Conservation (phyloP, 2,329 filamentous ascomycete species). For the Penicillium polonicum region DNA sequence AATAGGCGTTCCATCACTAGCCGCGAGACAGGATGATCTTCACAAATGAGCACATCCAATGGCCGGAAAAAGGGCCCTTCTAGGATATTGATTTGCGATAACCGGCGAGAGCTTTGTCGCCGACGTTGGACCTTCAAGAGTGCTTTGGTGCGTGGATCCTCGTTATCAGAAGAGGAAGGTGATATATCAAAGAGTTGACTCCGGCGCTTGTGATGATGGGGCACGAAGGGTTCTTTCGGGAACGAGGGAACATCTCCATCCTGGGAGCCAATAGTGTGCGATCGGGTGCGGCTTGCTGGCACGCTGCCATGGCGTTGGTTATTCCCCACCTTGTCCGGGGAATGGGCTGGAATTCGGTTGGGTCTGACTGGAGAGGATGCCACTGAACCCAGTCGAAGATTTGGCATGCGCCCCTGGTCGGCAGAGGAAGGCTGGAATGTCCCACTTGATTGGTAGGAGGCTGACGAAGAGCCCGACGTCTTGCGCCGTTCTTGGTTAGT, state of each 20-base stretch:
- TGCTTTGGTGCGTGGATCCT: slow-evolving; percentile 87
- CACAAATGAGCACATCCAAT: slow-evolving; percentile 90
- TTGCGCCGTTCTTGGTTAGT: slow-evolving; percentile 82
- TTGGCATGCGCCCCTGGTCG: slow-evolving; percentile 65
- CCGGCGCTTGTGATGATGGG: slow-evolving; percentile 78
- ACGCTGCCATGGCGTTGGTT: slow-evolving; percentile 64
- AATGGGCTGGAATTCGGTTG: slow-evolving; percentile 41
- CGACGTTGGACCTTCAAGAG: slow-evolving; percentile 88
- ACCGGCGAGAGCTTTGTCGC: slow-evolving; percentile 88
- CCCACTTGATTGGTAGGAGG: slow-evolving; percentile 71
- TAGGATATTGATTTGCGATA: slow-evolving; percentile 85
- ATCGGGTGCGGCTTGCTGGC: slow-evolving; percentile 71
- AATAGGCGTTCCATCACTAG: slow-evolving; percentile 99
- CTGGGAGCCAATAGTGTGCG: slow-evolving; percentile 89
- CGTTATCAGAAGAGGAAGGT: slow-evolving; percentile 95
- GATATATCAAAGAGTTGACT: slow-evolving; percentile 97
- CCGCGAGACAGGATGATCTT: slow-evolving; percentile 93
- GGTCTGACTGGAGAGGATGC: slow-evolving; percentile 56
- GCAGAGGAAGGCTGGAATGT: slow-evolving; percentile 70
- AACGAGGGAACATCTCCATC: slow-evolving; percentile 75
- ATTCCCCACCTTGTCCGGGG: slow-evolving; percentile 61
- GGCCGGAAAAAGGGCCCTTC: slow-evolving; percentile 86
- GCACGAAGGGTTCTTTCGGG: slow-evolving; percentile 61
- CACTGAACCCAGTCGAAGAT: slow-evolving; percentile 51
- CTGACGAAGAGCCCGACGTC: slow-evolving; percentile 85